These are phyloP conservation scores for Claviceps pazoutovae DNA, from an alignment of 2,329 filamentous ascomycete genomes.

Conservation along the genomic window DNA sequence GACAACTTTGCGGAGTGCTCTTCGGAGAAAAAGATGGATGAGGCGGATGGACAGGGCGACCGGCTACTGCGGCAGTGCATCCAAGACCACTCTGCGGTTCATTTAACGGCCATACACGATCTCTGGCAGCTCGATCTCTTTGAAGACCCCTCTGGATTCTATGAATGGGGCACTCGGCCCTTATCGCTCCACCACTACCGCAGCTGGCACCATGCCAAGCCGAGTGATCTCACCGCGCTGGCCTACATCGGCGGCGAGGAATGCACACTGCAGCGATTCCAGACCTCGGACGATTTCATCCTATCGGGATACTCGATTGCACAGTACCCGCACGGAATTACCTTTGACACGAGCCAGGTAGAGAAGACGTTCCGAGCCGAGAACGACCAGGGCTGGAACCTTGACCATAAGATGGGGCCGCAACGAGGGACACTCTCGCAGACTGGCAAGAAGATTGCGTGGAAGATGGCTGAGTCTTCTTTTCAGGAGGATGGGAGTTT, in stretches of 20 bases:
- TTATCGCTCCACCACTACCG: conserved; percentile 52
- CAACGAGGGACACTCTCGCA: conserved; percentile 30
- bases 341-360: conserved; percentile 32
- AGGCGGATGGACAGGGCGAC: conserved; percentile 4
- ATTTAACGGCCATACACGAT: conserved; percentile 38
- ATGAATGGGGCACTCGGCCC: conserved; percentile 44
- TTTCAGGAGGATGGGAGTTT: conserved; percentile 33
- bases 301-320: conserved; percentile 46
- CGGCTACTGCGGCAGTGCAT: conserved; percentile 27
- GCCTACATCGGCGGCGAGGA: conserved; percentile 32
- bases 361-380: conserved; percentile 38
- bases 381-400: conserved; percentile 31
- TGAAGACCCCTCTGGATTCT: conserved; percentile 47
- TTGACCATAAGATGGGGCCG: conserved; percentile 35
- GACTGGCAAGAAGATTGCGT: conserved; percentile 35
- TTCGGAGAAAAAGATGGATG: conserved; percentile 15
- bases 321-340: conserved; percentile 37
- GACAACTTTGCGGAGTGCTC: conserved; percentile 29
- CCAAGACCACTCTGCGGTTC: conserved; percentile 44
- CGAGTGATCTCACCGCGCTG: conserved; percentile 40
- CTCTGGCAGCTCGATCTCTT: conserved; percentile 48
- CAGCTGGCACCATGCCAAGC: conserved; percentile 39
- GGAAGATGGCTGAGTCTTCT: conserved; percentile 35
- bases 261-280: conserved; percentile 44
- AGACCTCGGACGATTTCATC: conserved; percentile 36